Conservation (phyloP, 305 asterid genomes). For the Stenogyne calaminthoides region DNA sequence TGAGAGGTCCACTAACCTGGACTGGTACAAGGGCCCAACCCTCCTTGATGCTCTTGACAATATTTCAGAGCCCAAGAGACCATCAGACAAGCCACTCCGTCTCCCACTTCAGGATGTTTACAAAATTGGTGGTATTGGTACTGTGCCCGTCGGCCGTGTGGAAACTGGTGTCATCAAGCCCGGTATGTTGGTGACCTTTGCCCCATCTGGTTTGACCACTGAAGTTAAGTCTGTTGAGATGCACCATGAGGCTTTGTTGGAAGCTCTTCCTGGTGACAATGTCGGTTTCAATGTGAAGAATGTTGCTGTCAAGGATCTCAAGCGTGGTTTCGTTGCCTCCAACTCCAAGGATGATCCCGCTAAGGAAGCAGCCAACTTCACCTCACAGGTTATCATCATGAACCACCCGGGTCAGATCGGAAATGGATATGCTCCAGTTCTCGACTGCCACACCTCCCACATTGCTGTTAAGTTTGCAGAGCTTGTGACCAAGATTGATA, state of each 20-base stretch:
- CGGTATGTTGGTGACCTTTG: conserved; percentile 24
- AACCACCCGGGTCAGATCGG: conserved; percentile 29
- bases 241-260: conserved; percentile 25
- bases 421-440: conserved; percentile 29
- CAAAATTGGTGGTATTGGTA: conserved; percentile 31
- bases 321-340: conserved; percentile 30
- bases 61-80: conserved; percentile 26
- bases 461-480: conserved; percentile 31
- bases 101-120: conserved; percentile 31
- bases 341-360: conserved; percentile 30
- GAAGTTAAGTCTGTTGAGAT: conserved; percentile 31
- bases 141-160: conserved; percentile 28
- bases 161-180: conserved; percentile 28
- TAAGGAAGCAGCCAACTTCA: conserved; percentile 32
- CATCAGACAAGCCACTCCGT: conserved; percentile 30
- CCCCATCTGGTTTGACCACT: conserved; percentile 28
- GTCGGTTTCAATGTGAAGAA: conserved; percentile 33
- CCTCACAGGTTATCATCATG: conserved; percentile 33
- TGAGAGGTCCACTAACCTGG: conserved; percentile 31
- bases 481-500: conserved; percentile 30
- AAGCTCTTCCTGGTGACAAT: conserved; percentile 30
- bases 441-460: conserved; percentile 32
- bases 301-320: conserved; percentile 30
- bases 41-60: conserved; percentile 27
- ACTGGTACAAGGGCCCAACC: conserved; percentile 34